These are phyloP conservation scores for Cantharellus cinnabarinus DNA, from an alignment of 768 basidiomycete genomes.

Conservation along the genomic window DNA sequence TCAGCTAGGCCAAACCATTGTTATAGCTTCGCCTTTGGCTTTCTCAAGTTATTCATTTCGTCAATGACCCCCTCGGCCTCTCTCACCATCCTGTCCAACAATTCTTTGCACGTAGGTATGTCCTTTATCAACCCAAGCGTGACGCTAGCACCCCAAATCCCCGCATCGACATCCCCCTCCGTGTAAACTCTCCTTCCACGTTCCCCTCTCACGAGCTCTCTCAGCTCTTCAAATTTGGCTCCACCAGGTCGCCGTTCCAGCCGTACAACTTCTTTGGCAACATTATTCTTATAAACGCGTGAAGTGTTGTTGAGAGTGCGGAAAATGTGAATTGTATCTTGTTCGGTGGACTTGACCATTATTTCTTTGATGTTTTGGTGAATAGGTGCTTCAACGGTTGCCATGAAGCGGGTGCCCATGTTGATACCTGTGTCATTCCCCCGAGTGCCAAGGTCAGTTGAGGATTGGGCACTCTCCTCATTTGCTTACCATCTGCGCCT, in stretches of 20 bases:
- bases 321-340: conserved; percentile 56
- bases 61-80: conserved; percentile 54
- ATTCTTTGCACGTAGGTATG: conserved; percentile 58
- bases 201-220: conserved; percentile 28
- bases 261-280: conserved; percentile 66
- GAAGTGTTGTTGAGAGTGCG: conserved; percentile 67
- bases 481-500: conserved; percentile 46
- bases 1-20: neutral
- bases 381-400: conserved; percentile 70
- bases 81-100: conserved; percentile 46
- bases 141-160: conserved; percentile 47
- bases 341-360: conserved; percentile 41
- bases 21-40: conserved; percentile 10
- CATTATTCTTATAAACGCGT: conserved; percentile 67
- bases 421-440: conserved; percentile 42
- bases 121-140: conserved; percentile 41
- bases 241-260: conserved; percentile 66
- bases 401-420: conserved; percentile 87
- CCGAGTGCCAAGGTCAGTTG: too few species aligned
- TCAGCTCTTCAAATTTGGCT: conserved; percentile 70
- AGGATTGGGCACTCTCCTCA: too few species aligned
- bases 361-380: conserved; percentile 80
- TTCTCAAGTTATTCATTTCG: conserved; percentile 18
- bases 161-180: conserved; percentile 65
- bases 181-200: conserved; percentile 41